A percentile compares a stretch with the other conserved stretches of the same genome.
These are phyloP conservation scores for Ilyonectria mors-panacis DNA, from an alignment of 2,329 filamentous ascomycete genomes.

Conservation along the genomic window DNA sequence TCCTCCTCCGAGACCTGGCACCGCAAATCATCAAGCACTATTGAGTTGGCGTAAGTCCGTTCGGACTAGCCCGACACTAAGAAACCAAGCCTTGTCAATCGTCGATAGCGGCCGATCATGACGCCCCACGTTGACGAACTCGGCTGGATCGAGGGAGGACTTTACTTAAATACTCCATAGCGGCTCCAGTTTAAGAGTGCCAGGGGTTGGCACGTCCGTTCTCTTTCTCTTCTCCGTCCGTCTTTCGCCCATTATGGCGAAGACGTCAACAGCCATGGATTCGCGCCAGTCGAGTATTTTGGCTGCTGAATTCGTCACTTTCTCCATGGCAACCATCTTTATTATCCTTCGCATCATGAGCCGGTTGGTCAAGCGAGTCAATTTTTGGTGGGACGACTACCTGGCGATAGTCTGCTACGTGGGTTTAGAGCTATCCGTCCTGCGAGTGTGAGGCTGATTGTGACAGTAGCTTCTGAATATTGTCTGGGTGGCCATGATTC, in stretches of 20 bases:
- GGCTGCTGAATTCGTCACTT: constrained; percentile 39
- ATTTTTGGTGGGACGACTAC: constrained; percentile 45
- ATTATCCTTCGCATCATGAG: constrained; percentile 37
- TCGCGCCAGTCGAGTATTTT: constrained; percentile 33
- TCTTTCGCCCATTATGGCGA: neutral
- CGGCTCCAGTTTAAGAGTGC: no score
- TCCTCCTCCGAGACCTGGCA: no score
- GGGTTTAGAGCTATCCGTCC: neutral
- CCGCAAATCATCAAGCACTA: no score
- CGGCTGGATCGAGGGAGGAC: no score
- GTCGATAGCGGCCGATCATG: no score
- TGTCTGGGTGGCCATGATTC: constrained; percentile 33
- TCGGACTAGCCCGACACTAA: no score
- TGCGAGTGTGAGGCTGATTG: neutral
- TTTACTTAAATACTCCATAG: no score
- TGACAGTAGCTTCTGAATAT: constrained; percentile 26
- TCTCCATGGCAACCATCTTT: constrained; percentile 37
- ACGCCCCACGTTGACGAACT: no score
- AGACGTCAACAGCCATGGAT: constrained; percentile 15
- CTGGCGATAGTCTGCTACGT: constrained; percentile 41
- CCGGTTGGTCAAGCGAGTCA: constrained; percentile 31
- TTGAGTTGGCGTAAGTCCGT: no score
- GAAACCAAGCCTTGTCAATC: no score
- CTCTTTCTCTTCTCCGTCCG: no score
- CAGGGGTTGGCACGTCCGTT: no score